Percentiles rank a stretch among this genome's conserved stretches.
Conservation (phyloP, 495 filamentous ascomycete genomes). For the Aspergillus sclerotioniger region DNA sequence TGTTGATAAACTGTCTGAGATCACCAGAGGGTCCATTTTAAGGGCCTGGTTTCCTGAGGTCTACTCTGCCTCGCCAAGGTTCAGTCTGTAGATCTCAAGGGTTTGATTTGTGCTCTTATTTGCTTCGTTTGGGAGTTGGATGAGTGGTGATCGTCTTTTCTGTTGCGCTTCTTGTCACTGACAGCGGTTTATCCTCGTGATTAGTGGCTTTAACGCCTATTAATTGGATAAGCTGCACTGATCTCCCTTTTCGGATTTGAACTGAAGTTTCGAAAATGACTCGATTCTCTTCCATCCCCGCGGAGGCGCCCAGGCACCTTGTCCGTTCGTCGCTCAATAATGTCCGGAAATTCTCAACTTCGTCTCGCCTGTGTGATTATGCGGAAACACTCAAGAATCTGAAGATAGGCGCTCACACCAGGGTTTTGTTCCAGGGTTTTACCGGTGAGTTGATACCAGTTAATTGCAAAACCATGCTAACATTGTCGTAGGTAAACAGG, state of each 20-base stretch:
- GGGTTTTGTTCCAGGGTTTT: constrained; percentile 87
- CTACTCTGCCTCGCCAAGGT: neutral
- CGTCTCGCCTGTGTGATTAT: constrained; percentile 38
- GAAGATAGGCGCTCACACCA: constrained; percentile 74
- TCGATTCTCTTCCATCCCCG: constrained; percentile 17
- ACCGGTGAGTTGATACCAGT: constrained; percentile 55
- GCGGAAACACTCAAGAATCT: constrained; percentile 71
- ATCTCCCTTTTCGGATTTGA: too few relatives aligned
- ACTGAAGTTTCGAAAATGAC: constrained; percentile 6
- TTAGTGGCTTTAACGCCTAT: too few relatives aligned
- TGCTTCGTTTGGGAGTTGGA: too few relatives aligned
- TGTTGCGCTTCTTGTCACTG: too few relatives aligned
- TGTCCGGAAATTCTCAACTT: constrained; percentile 42
- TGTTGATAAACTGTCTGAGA: constrained; percentile 16
- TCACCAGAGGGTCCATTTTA: constrained; percentile 7
- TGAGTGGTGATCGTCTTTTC: too few relatives aligned
- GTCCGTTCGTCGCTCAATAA: constrained; percentile 4
- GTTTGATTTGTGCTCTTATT: too few relatives aligned
- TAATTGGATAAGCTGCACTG: too few relatives aligned
- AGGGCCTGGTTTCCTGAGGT: constrained; percentile 12
- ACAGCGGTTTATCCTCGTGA: too few relatives aligned
- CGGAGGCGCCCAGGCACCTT: constrained; percentile 14
- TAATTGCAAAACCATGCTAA: constrained; percentile 12
- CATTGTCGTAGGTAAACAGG: constrained; percentile 35
- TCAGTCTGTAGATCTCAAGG: neutral